Evolutionary conservation across 2,329 filamentous ascomycete species (phyloP).

Genomic region (Penicillium sp.): DNA sequence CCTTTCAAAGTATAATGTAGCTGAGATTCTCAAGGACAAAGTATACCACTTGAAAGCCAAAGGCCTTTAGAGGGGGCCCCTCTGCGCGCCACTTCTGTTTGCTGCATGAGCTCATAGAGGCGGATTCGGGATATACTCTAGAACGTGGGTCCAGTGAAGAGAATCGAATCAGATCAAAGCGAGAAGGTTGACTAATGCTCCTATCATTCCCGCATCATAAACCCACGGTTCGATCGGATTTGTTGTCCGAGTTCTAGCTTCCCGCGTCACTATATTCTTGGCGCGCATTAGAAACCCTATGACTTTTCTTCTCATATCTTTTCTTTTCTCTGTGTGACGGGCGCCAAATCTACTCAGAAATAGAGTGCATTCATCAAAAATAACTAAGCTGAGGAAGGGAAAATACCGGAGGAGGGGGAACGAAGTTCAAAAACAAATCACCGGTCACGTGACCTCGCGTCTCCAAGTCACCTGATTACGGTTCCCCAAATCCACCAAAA

Average conservation of each 20-base stretch:
- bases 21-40: neutral
- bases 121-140: constrained; percentile 4
- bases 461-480: too few species aligned
- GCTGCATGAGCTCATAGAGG: constrained; percentile 7
- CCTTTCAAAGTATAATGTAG: neutral
- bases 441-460: too few species aligned
- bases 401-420: too few species aligned
- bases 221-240: neutral
- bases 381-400: too few species aligned
- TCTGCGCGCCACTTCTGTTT: neutral
- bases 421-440: too few species aligned
- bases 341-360: too few species aligned
- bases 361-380: too few species aligned
- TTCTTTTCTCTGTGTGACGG: too few species aligned
- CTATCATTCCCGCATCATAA: neutral
- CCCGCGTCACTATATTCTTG: too few species aligned
- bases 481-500: too few species aligned
- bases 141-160: neutral
- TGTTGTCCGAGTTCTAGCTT: neutral
- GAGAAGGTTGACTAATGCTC: neutral
- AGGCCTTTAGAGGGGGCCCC: neutral
- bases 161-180: neutral
- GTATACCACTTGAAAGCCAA: neutral
- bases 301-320: too few species aligned
- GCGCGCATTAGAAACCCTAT: too few species aligned